Base-by-base conservation (phyloP, 2,329 filamentous ascomycete genomes). In the Fusarium sp. region DNA sequence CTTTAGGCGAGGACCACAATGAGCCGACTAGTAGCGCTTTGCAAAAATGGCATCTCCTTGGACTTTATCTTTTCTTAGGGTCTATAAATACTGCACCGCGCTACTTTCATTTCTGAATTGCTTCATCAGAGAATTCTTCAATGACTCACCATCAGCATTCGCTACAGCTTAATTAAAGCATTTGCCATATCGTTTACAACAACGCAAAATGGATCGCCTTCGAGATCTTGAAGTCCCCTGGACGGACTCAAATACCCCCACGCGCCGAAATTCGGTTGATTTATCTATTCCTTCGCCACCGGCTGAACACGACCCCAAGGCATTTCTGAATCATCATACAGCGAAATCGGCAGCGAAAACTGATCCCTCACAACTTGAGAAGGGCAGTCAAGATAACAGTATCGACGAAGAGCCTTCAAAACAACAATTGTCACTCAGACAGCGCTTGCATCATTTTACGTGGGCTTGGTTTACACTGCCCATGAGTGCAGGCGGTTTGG, bases 401-500 rank as follows among this genome's bases (percentile, higher is more conserved):
- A 9, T 46, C 45, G 6, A 66, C 38, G 39, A 49, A 35, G 37
- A 52, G 27, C 31, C 51, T 15, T 31, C n/a, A 35, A 27, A 19
- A 12, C 51, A 60, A 29, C 83, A 80, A 57, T 73, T 87, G 4
- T 75, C 80, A 7, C 63, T 88, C 25, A 82, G 82, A 59, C 76
- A 85, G 60, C 81, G 87, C 8, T 79, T 89, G 31, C 81, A 85
- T 49, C 89, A 91, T 80, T 90, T 91, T 77, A 91, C 89, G 2
- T 91, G 90, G 91, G 90, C 89, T 23, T 94, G 92, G 91, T 95
- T 91, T 80, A 92, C 91, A 4, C 83, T 90, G 37, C 91, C 91
- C 4, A 94, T 94, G 92, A 92, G 90, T 52, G 93, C 91, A 0
- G 92, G 92, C 38, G 91, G 91, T 0, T 80, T 94, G 4, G 88